Base-by-base conservation (phyloP, 148 eudicot genomes). In the Fagopyrum homotropicum region DNA sequence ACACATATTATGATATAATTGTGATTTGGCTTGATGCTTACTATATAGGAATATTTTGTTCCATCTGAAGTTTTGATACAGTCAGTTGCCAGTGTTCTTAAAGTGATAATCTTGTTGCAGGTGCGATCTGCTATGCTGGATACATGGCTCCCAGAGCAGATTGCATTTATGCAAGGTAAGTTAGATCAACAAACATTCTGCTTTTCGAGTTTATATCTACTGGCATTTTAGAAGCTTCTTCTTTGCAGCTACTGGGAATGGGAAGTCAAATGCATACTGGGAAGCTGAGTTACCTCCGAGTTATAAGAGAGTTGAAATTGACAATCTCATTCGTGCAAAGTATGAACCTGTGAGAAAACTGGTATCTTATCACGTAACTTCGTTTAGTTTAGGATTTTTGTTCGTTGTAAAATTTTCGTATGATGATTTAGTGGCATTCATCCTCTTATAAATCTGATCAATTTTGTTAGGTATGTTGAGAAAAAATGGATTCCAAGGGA, bases 91-190 rank as follows among this genome's bases (percentile, higher is more conserved):
- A 40, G 15, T 40, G 71, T 5, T 66, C 47, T 40, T 9, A 66
- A 14, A 40, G 9, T 35, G 22, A 40, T 79, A 54, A 72, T 81
- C 55, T 79, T 73, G 14, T 17, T 81, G 75, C 84, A 90, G 94
- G 94, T 90, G 68, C 84, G 94, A 77, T 90, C 94, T 48, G 82
- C 86, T 55, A 88, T 88, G 22, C 78, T 90, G 54, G 94, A 90
- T 77, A 88, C 87, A 68, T 90, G 94, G 94, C 88, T 90, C 54
- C 94, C 94, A 4, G 94, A 90, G 76, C 91, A 88, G 77, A 81
- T 90, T 77, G 81, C 88, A 64, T 78, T 69, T 68, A 77, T 90
- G 73, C 87, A 83, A 76, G 72, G 94, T 88, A 78, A 81, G 88
- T 76, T 7, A 40, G 19, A 19, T 5, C 63, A 7, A 8, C 7